Evolutionary conservation across 2,329 filamentous ascomycete genomes (phyloP), one percentile per base, ranked within the genome.

Genomic region (Colletotrichum sp.): DNA sequence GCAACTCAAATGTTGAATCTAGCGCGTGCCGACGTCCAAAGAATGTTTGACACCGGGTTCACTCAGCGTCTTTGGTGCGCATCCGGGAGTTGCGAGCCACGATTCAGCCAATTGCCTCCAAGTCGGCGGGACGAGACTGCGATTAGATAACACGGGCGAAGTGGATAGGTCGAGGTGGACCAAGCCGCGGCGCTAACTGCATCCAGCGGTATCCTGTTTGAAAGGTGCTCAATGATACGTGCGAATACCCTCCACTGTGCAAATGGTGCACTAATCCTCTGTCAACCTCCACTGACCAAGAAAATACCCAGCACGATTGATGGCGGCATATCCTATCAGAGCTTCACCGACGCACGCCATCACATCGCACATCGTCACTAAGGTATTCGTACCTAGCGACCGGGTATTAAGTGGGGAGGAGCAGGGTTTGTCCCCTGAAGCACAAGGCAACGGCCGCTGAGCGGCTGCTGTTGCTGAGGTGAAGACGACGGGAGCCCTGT

Each of bases 321-420:
- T 36, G 36, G 36, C 36, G 36, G 36, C 36, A 18, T 28, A 21
- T 60, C 68, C 69, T 66, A 66, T 71, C 57, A 64, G 34, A 34
- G n/a, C 38, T 58, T 36, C 67, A 48, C 60, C 32, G 34, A 74
- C 67, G 72, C 72, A 74, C 68, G 67, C 72, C 67, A 71, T 74
- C 34, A 74, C 24, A 43, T 71, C 60, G 67, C 26, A 71, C 24
- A 43, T 71, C 67, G 67, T 71, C 67, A 74, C 72, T 73, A 30
- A 30, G 28, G 28, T 30, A 28, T 28, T 7, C 26, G 26, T 28
- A 30, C 28, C 28, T 30, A 70, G 26, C 16, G 38, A 69, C 57
- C 65, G 65, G 66, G 30, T 57, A 43, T 52, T 12, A 24, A 26
- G 66, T 70, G 71, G 71, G 13, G 71, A 55, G 8, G 8, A 18